These are phyloP conservation scores for Cercospora sp. DNA, from an alignment of 2,329 filamentous ascomycete species.

Conservation along the genomic window DNA sequence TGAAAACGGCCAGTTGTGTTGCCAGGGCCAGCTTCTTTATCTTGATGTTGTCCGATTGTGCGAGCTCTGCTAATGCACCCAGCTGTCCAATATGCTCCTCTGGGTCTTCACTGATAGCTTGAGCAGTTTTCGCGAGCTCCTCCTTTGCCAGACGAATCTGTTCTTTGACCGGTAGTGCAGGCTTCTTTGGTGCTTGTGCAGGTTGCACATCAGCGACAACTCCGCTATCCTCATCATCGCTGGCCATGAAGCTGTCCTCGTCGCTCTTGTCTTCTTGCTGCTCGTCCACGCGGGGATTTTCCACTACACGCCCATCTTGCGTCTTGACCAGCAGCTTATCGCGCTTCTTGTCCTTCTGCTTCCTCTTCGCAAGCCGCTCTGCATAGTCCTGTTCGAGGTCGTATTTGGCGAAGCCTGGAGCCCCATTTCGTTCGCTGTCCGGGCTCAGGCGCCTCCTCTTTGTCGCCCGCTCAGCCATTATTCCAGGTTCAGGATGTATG, in stretches of 20 bases:
- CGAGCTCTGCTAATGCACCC: slow-evolving; percentile 73
- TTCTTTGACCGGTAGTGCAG: slow-evolving; percentile 70
- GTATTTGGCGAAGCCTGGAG: slow-evolving; percentile 64
- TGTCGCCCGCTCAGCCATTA: slow-evolving; percentile 51
- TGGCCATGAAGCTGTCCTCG: slow-evolving; percentile 64
- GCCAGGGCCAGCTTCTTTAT: slow-evolving; percentile 84
- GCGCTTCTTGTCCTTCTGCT: slow-evolving; percentile 65
- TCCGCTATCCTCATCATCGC: slow-evolving; percentile 51
- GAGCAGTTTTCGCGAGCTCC: slow-evolving; percentile 81
- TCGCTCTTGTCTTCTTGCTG: slow-evolving; percentile 51
- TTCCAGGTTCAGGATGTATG: background rate
- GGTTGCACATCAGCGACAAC: slow-evolving; percentile 50
- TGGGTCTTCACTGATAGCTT: slow-evolving; percentile 82
- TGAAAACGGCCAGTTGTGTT: slow-evolving; percentile 87
- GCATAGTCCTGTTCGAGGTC: slow-evolving; percentile 92
- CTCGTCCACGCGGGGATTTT: slow-evolving; percentile 47
- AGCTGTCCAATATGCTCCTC: slow-evolving; percentile 84
- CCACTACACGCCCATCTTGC: slow-evolving; percentile 69
- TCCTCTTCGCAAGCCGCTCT: slow-evolving; percentile 70
- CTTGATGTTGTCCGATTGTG: slow-evolving; percentile 65
- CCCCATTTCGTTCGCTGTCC: slow-evolving; percentile 38
- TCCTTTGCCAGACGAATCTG: slow-evolving; percentile 88
- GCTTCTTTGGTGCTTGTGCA: slow-evolving; percentile 52
- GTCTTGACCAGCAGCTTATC: slow-evolving; percentile 85
- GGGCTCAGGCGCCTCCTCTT: slow-evolving; percentile 56